Evolutionary conservation across 495 filamentous ascomycete genomes (phyloP).

Genomic region (Friedmanniomyces endolithicus): DNA sequence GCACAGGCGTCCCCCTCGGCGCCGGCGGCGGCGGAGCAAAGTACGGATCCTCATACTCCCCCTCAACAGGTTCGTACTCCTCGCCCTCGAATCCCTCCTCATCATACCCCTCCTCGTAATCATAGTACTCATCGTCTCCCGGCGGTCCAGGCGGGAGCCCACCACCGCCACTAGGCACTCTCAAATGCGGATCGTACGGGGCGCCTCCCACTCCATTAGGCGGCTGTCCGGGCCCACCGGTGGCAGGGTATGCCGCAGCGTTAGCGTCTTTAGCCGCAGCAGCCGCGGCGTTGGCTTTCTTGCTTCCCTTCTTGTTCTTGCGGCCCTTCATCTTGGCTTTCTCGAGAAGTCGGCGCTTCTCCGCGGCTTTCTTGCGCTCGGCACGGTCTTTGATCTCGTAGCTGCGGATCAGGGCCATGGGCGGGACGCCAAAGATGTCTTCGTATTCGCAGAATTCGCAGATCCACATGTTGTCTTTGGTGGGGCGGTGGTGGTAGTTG

Average conservation of each 20-base stretch:
- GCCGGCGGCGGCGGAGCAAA: conserved; percentile 3
- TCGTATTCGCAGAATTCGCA: conserved; percentile 50
- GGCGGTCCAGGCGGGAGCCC: not conserved
- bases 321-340: conserved; percentile 92
- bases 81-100: conserved; percentile 3
- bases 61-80: not conserved
- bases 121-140: conserved; percentile 1
- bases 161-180: conserved; percentile 5
- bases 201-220: not conserved
- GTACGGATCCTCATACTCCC: conserved; percentile 1
- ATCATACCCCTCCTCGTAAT: conserved; percentile 2
- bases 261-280: not conserved
- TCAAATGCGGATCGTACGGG: conserved; percentile 9
- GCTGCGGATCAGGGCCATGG: conserved; percentile 71
- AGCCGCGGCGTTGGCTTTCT: conserved; percentile 33
- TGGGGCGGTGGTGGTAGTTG: conserved; percentile 65
- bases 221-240: too few relatives aligned
- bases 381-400: conserved; percentile 91
- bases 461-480: conserved; percentile 73
- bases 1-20: not conserved
- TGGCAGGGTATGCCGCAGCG: too few relatives aligned
- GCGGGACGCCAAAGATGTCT: conserved; percentile 46
- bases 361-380: conserved; percentile 65
- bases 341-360: conserved; percentile 74
- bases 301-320: conserved; percentile 62